These are phyloP conservation scores for Penicillium sp. DNA, from an alignment of 2,329 filamentous ascomycete species.

Conservation along the genomic window DNA sequence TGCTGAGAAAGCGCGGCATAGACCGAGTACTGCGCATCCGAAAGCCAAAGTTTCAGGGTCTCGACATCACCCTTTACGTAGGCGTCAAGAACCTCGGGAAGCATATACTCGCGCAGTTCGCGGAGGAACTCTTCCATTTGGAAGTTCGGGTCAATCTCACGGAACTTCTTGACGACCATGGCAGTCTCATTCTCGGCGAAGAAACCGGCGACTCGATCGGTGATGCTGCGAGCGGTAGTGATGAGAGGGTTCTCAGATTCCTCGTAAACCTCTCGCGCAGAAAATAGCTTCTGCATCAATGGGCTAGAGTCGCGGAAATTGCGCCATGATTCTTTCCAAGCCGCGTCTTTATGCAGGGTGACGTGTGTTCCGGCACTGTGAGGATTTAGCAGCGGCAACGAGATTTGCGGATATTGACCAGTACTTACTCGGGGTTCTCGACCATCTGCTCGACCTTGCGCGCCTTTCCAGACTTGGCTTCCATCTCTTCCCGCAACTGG, in stretches of 20 bases:
- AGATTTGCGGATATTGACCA: not conserved
- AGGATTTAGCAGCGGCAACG: slow-evolving; percentile 18
- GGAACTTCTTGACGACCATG: slow-evolving; percentile 95
- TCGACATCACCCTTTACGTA: slow-evolving; percentile 95
- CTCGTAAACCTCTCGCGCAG: slow-evolving; percentile 78
- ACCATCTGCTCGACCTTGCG: slow-evolving; percentile 57
- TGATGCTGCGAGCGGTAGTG: slow-evolving; percentile 85
- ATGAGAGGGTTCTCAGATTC: slow-evolving; percentile 97
- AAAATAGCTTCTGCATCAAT: slow-evolving; percentile 81
- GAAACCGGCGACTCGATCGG: slow-evolving; percentile 86
- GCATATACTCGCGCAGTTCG: slow-evolving; percentile 94
- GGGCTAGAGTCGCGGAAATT: slow-evolving; percentile 88
- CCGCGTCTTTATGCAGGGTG: slow-evolving; percentile 91
- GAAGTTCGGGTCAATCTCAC: slow-evolving; percentile 90
- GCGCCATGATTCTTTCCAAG: slow-evolving; percentile 97
- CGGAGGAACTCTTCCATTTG: slow-evolving; percentile 91
- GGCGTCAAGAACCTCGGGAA: slow-evolving; percentile 93
- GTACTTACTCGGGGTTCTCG: slow-evolving; percentile 79
- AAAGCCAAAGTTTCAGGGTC: slow-evolving; percentile 89
- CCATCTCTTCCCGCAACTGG: slow-evolving; percentile 63
- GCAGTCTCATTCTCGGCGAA: slow-evolving; percentile 98
- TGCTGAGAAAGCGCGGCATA: slow-evolving; percentile 96
- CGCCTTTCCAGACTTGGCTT: slow-evolving; percentile 48
- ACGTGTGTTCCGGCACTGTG: slow-evolving; percentile 84
- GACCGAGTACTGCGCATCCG: slow-evolving; percentile 90